Evolutionary conservation across 345 rosid species (phyloP).

Genomic region (Gossypium australe): DNA sequence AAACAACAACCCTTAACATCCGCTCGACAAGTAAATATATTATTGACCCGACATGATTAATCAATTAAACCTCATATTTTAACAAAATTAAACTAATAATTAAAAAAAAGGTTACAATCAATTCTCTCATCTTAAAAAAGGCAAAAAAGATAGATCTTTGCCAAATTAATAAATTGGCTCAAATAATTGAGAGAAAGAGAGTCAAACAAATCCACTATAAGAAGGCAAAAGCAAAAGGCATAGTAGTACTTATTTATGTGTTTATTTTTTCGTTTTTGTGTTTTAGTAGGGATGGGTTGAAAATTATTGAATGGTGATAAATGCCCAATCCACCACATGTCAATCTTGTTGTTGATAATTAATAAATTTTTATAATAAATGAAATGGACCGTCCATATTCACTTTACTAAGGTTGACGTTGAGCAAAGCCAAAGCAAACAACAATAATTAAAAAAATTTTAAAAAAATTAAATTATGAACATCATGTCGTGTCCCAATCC

Average conservation of each 20-base stretch:
- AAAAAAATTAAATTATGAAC: neutral
- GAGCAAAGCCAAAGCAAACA: conserved; percentile 30
- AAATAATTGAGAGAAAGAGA: conserved; percentile 2
- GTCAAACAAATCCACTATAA: neutral
- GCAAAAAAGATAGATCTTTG: neutral
- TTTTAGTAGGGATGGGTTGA: neutral
- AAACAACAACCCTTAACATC: too few species aligned
- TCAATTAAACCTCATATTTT: too few species aligned
- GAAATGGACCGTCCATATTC: conserved; percentile 25
- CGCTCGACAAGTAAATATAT: too few species aligned
- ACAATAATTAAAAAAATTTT: neutral
- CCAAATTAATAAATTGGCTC: neutral
- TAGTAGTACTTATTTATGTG: neutral
- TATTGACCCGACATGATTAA: too few species aligned
- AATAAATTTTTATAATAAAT: neutral
- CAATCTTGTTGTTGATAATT: neutral
- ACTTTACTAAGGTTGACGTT: conserved; percentile 35
- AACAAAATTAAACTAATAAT: too few species aligned
- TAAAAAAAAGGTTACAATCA: neutral
- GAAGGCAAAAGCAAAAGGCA: neutral
- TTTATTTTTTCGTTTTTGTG: neutral
- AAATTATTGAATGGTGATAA: neutral
- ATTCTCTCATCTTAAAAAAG: neutral
- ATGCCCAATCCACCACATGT: neutral
- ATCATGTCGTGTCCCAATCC: conserved; percentile 14